These are phyloP conservation scores for Lachnellula subtilissima DNA, from an alignment of 2,329 filamentous ascomycete genomes.

Conservation along the genomic window DNA sequence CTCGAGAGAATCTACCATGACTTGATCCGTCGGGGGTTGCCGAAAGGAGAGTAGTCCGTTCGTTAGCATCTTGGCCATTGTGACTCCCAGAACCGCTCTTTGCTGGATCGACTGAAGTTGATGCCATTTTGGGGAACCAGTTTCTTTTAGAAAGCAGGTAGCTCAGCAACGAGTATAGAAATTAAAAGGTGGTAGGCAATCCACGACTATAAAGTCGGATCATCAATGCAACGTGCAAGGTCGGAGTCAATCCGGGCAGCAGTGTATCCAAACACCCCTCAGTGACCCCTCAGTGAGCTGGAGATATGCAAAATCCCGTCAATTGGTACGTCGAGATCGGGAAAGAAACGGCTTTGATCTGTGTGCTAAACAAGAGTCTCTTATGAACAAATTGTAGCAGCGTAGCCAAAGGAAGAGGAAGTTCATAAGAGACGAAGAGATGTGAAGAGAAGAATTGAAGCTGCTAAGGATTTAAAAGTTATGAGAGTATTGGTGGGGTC, in stretches of 20 bases:
- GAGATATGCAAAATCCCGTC: neutral
- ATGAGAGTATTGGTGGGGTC: no score
- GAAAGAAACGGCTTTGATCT: no score
- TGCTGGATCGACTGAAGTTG: neutral
- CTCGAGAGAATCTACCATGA: slow-evolving; percentile 5
- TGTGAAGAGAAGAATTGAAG: no score
- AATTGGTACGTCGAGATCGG: no score
- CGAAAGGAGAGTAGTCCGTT: slow-evolving; percentile 16
- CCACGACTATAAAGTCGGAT: neutral
- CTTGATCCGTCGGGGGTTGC: neutral
- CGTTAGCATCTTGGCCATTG: neutral
- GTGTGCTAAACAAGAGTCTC: no score
- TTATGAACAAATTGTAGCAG: no score
- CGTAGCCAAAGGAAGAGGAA: no score
- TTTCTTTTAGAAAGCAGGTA: neutral
- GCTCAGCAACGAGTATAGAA: neutral
- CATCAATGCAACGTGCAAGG: neutral
- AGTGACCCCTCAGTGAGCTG: no score
- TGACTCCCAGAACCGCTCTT: neutral
- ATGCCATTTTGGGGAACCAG: neutral
- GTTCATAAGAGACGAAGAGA: no score
- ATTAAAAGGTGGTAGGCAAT: neutral
- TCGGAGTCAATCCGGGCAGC: neutral
- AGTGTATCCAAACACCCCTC: neutral
- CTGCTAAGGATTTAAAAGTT: no score